Conservation (phyloP, 2,329 filamentous ascomycete species). For the Talaromyces rugulosus region DNA sequence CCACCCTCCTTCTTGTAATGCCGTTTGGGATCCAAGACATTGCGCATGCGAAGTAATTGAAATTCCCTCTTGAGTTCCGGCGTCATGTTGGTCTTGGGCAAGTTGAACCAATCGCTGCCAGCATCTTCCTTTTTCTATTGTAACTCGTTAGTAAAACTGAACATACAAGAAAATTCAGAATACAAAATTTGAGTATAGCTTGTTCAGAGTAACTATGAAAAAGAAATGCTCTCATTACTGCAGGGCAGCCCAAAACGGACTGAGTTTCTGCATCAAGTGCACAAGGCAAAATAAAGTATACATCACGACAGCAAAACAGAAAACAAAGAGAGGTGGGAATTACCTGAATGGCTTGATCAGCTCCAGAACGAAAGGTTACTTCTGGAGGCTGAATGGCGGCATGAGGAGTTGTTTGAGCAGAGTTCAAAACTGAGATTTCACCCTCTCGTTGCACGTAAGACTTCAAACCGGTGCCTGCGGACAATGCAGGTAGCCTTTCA, state of each 20-base stretch:
- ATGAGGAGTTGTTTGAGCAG: conserved; percentile 44
- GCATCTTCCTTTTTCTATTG: conserved; percentile 59
- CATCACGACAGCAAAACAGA: conserved; percentile 57
- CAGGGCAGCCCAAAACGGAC: conserved; percentile 75
- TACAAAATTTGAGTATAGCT: conserved; percentile 10
- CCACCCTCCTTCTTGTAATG: conserved; percentile 84
- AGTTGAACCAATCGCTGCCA: conserved; percentile 79
- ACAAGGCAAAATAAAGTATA: conserved; percentile 65
- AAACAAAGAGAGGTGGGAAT: conserved; percentile 25
- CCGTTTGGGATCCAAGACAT: conserved; percentile 80
- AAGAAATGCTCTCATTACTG: conserved; percentile 62
- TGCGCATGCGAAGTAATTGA: conserved; percentile 83
- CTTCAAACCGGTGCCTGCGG: conserved; percentile 44
- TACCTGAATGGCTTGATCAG: neutral
- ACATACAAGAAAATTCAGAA: conserved; percentile 18
- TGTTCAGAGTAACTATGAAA: conserved; percentile 72
- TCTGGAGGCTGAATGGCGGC: conserved; percentile 1
- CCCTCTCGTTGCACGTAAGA: conserved; percentile 53
- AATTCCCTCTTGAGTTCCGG: conserved; percentile 83
- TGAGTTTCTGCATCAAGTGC: conserved; percentile 67
- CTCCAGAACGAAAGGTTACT: neutral
- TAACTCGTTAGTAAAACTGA: conserved; percentile 21
- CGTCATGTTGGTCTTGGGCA: conserved; percentile 79
- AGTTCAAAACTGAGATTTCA: conserved; percentile 52
- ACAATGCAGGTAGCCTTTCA: conserved; percentile 49